Base-by-base conservation (phyloP, 2,329 filamentous ascomycete genomes). In the Botrytis cinerea region DNA sequence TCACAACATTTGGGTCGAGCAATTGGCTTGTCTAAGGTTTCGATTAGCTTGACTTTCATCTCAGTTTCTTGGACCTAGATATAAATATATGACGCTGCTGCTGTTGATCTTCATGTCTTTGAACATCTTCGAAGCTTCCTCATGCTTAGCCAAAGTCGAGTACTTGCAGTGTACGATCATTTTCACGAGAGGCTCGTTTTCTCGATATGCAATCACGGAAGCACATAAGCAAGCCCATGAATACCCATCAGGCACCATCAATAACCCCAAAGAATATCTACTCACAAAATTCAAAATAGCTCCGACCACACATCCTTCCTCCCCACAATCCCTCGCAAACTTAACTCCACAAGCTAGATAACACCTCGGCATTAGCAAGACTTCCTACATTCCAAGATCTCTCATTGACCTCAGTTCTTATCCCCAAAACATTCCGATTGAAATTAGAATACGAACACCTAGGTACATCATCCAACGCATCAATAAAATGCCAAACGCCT, bases 401-500 rank as follows among this genome's bases (percentile, higher is more conserved):
- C 32, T 22, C 32, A 20, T 54, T 1, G 2, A n/a, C 60, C 25
- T 20, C 20, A 1, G 9, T 32, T 28, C 14, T 6, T 16, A 57
- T 22, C 51, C 28, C 28, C 28, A n/a, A 25, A 16, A 8, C 20
- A 2, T 16, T 57, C 51, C 51, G 18, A 32, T 40, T n/a, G 14
- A 35, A 18, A 28, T 25, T 22, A 67, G 28, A 59, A 12, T 54
- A 71, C 70, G 38, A 28, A 72, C 70, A 66, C 25, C 78, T 78
- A 1, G 90, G 90, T 72, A 90, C 90, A 77, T 82, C 81, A 81
- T 92, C 90, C 78, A 90, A 86, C 74, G 90, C 89, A 80, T 92
- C 90, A 82, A 92, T 92, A 83, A 89, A 92, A 84, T 92, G 90
- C 81, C 90, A 91, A 48, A 86, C 86, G 76, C 85, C 87, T 14